A percentile compares a stretch with the other conserved stretches of the same genome.
phyloP scores from a whole-genome alignment of 129 eudicot species.

The Apium graveolens region DNA sequence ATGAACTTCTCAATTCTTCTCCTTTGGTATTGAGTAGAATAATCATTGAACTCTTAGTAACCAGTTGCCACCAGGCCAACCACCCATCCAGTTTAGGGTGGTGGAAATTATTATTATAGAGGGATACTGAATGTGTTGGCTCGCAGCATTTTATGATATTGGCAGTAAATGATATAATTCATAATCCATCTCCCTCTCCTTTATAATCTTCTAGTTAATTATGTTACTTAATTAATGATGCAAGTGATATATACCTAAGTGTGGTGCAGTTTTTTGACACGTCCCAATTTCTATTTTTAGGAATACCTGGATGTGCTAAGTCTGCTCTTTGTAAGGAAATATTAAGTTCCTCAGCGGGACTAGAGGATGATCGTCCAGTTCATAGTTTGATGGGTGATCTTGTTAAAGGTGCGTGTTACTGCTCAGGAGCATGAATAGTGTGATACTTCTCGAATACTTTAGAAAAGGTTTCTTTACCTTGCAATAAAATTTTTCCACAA shows the following conservation, averaged over 20 bases:
- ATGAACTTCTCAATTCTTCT: not conserved
- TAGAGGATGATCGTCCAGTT: conserved; percentile 88
- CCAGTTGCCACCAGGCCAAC: not conserved
- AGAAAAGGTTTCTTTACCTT: not conserved
- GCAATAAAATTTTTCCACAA: not conserved
- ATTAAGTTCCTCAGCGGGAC: conserved; percentile 40
- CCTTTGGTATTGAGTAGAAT: not conserved
- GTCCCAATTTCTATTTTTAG: conserved; percentile 19
- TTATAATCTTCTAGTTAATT: not conserved
- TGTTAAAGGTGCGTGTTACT: conserved; percentile 52
- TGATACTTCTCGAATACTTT: not conserved
- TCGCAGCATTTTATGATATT: not conserved
- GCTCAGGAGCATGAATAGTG: not conserved
- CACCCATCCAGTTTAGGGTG: not conserved
- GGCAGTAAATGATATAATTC: not conserved
- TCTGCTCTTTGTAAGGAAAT: conserved; percentile 93
- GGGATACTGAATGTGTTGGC: not conserved
- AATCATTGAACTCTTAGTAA: not conserved
- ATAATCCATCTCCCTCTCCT: not conserved
- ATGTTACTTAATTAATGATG: not conserved
- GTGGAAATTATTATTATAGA: not conserved
- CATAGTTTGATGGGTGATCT: conserved; percentile 95
- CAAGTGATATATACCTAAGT: not conserved
- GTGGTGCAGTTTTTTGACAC: not conserved
- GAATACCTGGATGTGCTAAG: conserved; percentile 99